A percentile compares a stretch with the other conserved stretches of the same genome.
Conservation (phyloP, 345 rosid genomes). For the Brassica juncea region DNA sequence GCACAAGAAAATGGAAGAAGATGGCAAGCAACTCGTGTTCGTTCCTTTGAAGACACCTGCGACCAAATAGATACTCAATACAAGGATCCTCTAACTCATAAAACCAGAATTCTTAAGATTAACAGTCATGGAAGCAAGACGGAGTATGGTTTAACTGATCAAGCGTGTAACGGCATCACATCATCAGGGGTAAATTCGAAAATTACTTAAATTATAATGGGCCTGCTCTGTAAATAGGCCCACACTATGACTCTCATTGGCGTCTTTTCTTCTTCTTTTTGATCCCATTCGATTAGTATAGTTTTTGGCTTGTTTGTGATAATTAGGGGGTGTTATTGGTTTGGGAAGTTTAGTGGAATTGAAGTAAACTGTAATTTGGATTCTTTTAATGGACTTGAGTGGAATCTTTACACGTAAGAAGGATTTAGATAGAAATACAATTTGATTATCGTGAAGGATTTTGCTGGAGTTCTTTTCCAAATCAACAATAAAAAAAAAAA, state of each 20-base stretch:
- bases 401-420: no score
- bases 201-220: background rate
- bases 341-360: no score
- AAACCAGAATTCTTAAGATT: conserved; percentile 1
- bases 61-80: conserved; percentile 88
- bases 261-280: background rate
- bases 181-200: background rate
- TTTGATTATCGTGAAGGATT: no score
- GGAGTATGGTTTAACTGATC: background rate
- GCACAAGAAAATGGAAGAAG: conserved; percentile 40
- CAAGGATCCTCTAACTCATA: conserved; percentile 39
- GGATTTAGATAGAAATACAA: no score
- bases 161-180: background rate
- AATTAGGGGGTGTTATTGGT: no score
- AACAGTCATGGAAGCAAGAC: background rate
- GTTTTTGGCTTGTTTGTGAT: background rate
- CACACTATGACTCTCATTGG: background rate
- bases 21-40: conserved; percentile 73
- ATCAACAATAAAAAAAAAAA: no score
- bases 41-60: conserved; percentile 80
- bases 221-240: conserved; percentile 10
- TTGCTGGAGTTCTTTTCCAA: no score
- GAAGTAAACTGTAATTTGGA: no score
- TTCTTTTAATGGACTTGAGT: no score
- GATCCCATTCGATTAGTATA: background rate